Evolutionary conservation across 768 basidiomycete species (phyloP), one percentile per base, ranked within the genome.

Genomic region (Mycena capillaripes): DNA sequence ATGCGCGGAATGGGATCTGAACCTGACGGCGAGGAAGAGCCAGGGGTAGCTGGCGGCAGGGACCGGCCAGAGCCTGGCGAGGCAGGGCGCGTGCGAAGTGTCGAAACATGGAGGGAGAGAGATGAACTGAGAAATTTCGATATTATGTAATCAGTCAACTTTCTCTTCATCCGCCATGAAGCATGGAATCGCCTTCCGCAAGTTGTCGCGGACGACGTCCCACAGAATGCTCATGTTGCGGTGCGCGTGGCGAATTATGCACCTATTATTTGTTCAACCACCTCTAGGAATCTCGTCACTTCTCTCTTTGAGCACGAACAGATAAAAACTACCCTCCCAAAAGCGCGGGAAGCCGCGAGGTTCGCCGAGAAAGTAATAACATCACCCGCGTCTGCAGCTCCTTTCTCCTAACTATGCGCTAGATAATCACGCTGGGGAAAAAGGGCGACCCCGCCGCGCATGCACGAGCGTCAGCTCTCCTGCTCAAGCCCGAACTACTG

Each of bases 381-480:
- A 14, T 40, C 19, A 7, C 2, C 25, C 93, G 69, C 25, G 19
- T 50, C 36, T 29, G 32, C 36, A 23, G 25, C 25, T 25, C 36
- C 14, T 46, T 21, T 21, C 27, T 46, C 58, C 48, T 42, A 63
- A 42, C 44, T 27, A 57, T 70, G 52, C 21, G 57, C 62, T 76
- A 95, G 95, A 91, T 97, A 68, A 98, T 99, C 77, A 95, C 95
- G 0, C 85, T 97, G 75, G 97, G 96, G 72, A 99, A 99, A 85
- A 91, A 90, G 78, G 95, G 94, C 69, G 90, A 88, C 71, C 88
- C 89, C 69, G 86, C 89, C 5, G 86, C 95, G n/a, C 89, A 90
- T 77, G 83, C 90, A 27, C 89, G 90, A 53, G 97, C 96, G 34
- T 87, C 91, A 62, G 89, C 90, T 4, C 97, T 97, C 84, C 85